Conservation (phyloP, 1,284 basidiomycete species). For the Pascua sp. region DNA sequence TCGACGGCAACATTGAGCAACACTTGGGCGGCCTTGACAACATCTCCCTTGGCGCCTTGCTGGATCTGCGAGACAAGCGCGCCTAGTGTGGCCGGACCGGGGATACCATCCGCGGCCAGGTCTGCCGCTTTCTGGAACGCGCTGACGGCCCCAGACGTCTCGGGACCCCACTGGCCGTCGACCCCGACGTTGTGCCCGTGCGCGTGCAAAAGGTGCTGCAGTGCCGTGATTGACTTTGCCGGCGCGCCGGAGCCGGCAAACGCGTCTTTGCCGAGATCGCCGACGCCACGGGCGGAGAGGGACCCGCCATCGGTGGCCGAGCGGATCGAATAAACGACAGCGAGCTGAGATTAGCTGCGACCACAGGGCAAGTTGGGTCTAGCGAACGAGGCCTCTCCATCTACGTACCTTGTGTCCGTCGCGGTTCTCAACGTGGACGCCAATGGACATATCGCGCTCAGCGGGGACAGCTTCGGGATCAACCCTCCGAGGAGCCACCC, state of each 20-base stretch:
- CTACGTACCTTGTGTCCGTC: too few species aligned
- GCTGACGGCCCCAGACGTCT: neutral
- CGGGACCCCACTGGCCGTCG: conserved; percentile 8
- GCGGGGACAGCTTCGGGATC: too few species aligned
- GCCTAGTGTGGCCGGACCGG: conserved; percentile 9
- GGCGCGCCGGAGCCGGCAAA: neutral
- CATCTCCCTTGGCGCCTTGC: neutral
- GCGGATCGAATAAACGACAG: too few species aligned
- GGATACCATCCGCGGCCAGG: neutral
- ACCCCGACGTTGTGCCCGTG: neutral
- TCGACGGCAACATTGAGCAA: conserved; percentile 1
- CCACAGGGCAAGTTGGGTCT: too few species aligned
- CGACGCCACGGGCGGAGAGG: conserved; percentile 1
- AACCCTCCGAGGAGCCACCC: too few species aligned
- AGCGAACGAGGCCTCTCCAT: too few species aligned
- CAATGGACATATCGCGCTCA: too few species aligned
- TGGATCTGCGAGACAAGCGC: neutral
- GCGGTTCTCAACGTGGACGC: too few species aligned
- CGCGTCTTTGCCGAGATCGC: conserved; percentile 1
- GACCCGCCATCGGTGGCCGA: too few species aligned
- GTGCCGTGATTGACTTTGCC: conserved; percentile 2
- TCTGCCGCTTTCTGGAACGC: neutral
- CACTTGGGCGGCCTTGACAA: conserved; percentile 3
- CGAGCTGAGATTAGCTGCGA: too few species aligned
- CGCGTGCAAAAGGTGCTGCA: conserved; percentile 7